These are phyloP conservation scores for Hypoxylon intermedium DNA, from an alignment of 495 filamentous ascomycete genomes.

Conservation along the genomic window DNA sequence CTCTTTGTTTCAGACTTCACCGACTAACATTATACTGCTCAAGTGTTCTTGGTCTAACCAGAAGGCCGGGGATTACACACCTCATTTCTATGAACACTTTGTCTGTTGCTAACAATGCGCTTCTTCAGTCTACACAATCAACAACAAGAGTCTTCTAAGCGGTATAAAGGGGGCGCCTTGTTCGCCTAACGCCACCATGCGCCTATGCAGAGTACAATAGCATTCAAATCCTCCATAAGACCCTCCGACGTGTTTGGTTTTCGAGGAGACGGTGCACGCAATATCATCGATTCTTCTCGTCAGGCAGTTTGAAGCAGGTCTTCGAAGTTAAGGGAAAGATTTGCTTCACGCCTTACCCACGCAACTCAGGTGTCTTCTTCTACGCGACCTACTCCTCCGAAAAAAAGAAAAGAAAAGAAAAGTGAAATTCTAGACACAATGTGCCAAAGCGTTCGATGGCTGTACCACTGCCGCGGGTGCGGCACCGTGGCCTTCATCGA, in stretches of 20 bases:
- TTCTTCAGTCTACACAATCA: conserved; percentile 2
- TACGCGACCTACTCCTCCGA: not conserved
- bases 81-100: not conserved
- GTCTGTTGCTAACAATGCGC: conserved; percentile 12
- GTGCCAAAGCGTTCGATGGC: conserved; percentile 29
- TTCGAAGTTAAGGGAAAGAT: not conserved
- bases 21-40: not conserved
- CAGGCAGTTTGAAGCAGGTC: conserved; percentile 11
- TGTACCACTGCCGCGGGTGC: conserved; percentile 22
- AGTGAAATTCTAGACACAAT: conserved; percentile 5
- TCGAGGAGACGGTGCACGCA: not conserved
- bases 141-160: not conserved
- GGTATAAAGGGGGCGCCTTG: not conserved
- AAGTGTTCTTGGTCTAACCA: conserved; percentile 7
- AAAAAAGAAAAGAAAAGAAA: conserved; percentile 2
- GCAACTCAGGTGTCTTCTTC: too few species aligned
- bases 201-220: not conserved
- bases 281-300: not conserved
- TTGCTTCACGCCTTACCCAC: not conserved
- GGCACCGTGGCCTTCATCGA: conserved; percentile 3
- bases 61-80: conserved; percentile 4
- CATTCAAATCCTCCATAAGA: not conserved
- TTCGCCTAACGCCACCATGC: not conserved
- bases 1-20: conserved; percentile 10
- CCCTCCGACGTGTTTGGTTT: too few species aligned